Base-by-base conservation (phyloP, 2,329 filamentous ascomycete genomes). In the Diaporthe citri region DNA sequence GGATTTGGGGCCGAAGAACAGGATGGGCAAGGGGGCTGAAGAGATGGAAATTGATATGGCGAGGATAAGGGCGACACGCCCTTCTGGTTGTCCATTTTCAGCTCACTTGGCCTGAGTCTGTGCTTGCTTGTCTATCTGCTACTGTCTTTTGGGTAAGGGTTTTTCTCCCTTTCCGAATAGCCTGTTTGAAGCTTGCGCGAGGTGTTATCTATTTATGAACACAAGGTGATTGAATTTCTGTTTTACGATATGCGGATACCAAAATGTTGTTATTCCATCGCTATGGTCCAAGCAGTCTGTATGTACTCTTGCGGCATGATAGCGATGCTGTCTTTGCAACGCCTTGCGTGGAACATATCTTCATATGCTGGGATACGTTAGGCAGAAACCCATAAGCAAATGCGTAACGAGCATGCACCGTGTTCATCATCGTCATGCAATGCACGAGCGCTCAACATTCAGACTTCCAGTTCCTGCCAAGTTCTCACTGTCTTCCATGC, bases 11-110 rank as follows among this genome's bases (percentile, higher is more conserved):
- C 67, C 52, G 3, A n/a, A 25, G 25, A 34, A 57, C n/a, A 71
- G 4, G 20, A 59, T 48, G 52, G 67, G 67, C 4, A 59, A 71
- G 25, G 52, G 67, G 2, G 22, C 20, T 25, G 67, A 48, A 7
- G 69, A 59, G 20, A 71, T 71, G 55, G 8, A 60, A 13, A 17
- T n/a, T 48, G 69, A 71, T 4, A 59, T 59, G 6, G 69, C 41
- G 28, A 56, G 67, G 20, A 48, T 59, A 39, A 71, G 34, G 41
- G 6, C 48, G 41, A 59, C 9, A 39, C 55, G 55, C 34, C 39
- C 55, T 20, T 71, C 69, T 17, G 55, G 69, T 10, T 51, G 39
- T 17, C 41, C 69, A 36, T 59, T 59, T 28, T 43, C 69, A 48
- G 55, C 69, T 12, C 69, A 48, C 4, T 36, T 59, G 8, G 39